Base-by-base conservation (phyloP, 257 asterid genomes). In the Forsythia suspensa region DNA sequence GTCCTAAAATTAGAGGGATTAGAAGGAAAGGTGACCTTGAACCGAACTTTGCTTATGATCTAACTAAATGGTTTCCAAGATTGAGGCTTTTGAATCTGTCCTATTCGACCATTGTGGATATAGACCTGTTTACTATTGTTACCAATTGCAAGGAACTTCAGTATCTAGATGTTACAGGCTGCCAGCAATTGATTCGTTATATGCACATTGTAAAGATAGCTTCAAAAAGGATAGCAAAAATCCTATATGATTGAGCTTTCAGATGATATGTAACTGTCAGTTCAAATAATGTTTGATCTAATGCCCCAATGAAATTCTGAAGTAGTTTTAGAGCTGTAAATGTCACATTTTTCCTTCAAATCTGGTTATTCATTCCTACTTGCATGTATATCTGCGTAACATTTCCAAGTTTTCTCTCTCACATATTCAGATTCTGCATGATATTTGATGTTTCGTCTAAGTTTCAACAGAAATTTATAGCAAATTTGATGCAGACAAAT, bases 1-100 rank as follows among this genome's bases (percentile, higher is more conserved):
- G 89, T 70, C 89, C 87, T 51, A 84, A 78, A 75, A 79, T 86
- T 65, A 81, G 85, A 75, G 89, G 92, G 76, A 83, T 89, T 11
- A 82, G 91, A 78, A 75, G 82, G 69, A 82, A 83, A 3, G 86
- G 89, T 18, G 12, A 20, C 39, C 67, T 80, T 71, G 75, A 83
- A 34, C 80, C 79, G 15, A 68, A 72, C 15, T 68, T 70, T 63
- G 71, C 84, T 15, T 20, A 72, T 41, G 36, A 21, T 55, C 85
- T 81, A 44, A 37, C 65, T 7, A 20, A 8, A 8, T 82, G 82
- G 52, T 85, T 89, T 52, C 89, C 87, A 12, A 12, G 71, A 37
- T 77, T 89, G 88, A 80, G 63, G 77, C 79, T 87, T 55, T 77
- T 89, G 48, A 87, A 87, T 63, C 29, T 89, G 59, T 87, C 89